Percentiles rank a stretch among this genome's conserved stretches.
These are phyloP conservation scores for Fraxinus excelsior DNA, from an alignment of 257 asterid genomes.

Conservation along the genomic window DNA sequence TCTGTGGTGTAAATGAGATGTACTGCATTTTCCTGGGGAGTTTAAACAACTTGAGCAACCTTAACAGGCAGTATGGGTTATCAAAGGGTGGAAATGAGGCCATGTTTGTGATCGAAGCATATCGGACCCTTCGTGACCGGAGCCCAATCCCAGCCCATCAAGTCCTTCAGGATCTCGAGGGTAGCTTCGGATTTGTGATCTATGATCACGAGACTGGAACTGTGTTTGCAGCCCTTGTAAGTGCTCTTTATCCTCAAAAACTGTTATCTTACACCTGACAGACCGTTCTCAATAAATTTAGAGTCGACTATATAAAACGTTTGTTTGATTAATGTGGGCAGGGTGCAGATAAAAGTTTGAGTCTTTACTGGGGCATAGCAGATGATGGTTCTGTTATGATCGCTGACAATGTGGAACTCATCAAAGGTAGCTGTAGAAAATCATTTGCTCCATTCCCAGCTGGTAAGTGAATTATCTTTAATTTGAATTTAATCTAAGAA, in stretches of 20 bases:
- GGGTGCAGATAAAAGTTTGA: constrained; percentile 74
- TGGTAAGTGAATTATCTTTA: constrained; percentile 45
- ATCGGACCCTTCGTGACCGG: constrained; percentile 85
- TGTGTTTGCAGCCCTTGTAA: constrained; percentile 84
- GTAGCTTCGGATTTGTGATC: constrained; percentile 82
- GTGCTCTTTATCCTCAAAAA: constrained; percentile 13
- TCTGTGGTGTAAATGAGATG: constrained; percentile 77
- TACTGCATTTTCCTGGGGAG: constrained; percentile 84
- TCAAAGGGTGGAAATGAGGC: constrained; percentile 77
- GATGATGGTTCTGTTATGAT: constrained; percentile 82
- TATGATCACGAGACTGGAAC: constrained; percentile 75
- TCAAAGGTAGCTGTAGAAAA: constrained; percentile 78
- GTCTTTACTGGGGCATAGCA: constrained; percentile 78
- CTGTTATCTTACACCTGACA: no score
- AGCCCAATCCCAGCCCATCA: constrained; percentile 93
- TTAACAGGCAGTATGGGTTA: constrained; percentile 87
- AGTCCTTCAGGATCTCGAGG: constrained; percentile 85
- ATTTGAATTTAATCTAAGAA: no score
- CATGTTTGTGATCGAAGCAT: constrained; percentile 72
- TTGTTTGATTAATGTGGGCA: constrained; percentile 28
- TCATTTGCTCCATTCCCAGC: constrained; percentile 95
- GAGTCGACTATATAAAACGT: neutral
- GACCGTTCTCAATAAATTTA: neutral
- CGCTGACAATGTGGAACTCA: constrained; percentile 62
- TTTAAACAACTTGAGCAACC: constrained; percentile 60